Conservation (phyloP, 306 rosid species). For the Lagenaria siceraria region DNA sequence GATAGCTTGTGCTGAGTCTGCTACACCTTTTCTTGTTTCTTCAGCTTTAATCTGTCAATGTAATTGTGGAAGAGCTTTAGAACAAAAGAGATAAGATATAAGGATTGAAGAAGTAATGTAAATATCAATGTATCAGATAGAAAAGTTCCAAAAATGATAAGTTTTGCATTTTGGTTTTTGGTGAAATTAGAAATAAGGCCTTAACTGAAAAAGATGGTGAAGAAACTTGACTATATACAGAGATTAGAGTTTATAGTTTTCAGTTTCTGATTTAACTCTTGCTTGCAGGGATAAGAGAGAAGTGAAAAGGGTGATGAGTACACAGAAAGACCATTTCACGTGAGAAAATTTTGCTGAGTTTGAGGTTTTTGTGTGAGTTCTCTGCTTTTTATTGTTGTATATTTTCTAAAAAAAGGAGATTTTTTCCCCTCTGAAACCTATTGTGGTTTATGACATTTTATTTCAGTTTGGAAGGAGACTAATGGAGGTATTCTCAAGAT, state of each 20-base stretch:
- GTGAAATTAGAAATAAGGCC: neutral
- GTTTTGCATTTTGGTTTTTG: neutral
- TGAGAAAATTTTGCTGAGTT: neutral
- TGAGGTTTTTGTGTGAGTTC: neutral
- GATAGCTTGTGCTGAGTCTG: neutral
- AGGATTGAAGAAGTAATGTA: neutral
- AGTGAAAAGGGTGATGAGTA: neutral
- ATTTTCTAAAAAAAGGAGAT: constrained; percentile 9
- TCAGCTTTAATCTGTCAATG: neutral
- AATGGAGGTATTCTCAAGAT: constrained; percentile 32
- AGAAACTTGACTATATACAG: neutral
- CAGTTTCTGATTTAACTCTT: neutral
- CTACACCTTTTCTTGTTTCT: neutral
- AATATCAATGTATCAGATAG: neutral
- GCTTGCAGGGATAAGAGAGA: neutral
- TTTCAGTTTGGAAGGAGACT: constrained; percentile 26
- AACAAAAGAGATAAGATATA: neutral
- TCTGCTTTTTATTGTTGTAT: neutral
- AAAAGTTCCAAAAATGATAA: neutral
- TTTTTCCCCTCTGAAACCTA: constrained; percentile 17
- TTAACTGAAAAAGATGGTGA: neutral
- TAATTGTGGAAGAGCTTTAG: neutral
- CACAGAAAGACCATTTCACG: neutral
- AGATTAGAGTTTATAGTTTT: neutral
- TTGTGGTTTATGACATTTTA: constrained; percentile 17